These are phyloP conservation scores for Cladosporium cucumerinum DNA, from an alignment of 2,329 filamentous ascomycete genomes.

Conservation along the genomic window DNA sequence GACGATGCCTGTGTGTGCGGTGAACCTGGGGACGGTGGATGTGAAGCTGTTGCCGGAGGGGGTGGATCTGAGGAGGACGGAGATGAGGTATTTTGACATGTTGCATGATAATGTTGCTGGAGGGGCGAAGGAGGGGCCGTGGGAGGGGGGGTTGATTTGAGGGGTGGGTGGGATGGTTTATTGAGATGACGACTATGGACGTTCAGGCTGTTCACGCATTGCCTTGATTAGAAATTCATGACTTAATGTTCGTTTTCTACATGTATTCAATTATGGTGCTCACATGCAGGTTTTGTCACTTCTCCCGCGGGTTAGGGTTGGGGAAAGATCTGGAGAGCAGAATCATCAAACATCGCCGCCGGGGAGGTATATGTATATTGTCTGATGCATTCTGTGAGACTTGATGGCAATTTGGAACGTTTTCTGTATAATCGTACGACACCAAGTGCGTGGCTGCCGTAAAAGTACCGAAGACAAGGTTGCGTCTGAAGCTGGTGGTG, in stretches of 20 bases:
- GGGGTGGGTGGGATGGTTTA: neutral
- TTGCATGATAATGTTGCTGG: slow-evolving; percentile 9
- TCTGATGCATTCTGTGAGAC: neutral
- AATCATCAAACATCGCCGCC: neutral
- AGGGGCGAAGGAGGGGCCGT: neutral
- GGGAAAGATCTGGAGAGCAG: rapidly evolving
- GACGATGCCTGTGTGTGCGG: slow-evolving; percentile 13
- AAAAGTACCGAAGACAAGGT: too few relatives aligned
- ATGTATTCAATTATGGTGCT: too few relatives aligned
- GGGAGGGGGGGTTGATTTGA: slow-evolving; percentile 1
- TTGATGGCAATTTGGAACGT: too few relatives aligned
- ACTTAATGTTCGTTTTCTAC: too few relatives aligned
- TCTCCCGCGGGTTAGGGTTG: neutral
- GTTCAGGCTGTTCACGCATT: neutral
- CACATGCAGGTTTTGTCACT: too few relatives aligned
- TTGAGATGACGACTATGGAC: neutral
- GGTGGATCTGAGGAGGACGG: slow-evolving; percentile 19
- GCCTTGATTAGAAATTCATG: too few relatives aligned
- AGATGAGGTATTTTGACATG: slow-evolving; percentile 20
- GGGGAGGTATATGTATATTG: neutral
- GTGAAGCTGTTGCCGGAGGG: slow-evolving; percentile 17
- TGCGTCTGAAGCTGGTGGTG: too few relatives aligned
- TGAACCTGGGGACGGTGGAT: slow-evolving; percentile 22
- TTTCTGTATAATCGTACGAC: too few relatives aligned
- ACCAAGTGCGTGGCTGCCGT: too few relatives aligned